Conservation (phyloP, 805 yeast genomes). For the Candida koratica region DNA sequence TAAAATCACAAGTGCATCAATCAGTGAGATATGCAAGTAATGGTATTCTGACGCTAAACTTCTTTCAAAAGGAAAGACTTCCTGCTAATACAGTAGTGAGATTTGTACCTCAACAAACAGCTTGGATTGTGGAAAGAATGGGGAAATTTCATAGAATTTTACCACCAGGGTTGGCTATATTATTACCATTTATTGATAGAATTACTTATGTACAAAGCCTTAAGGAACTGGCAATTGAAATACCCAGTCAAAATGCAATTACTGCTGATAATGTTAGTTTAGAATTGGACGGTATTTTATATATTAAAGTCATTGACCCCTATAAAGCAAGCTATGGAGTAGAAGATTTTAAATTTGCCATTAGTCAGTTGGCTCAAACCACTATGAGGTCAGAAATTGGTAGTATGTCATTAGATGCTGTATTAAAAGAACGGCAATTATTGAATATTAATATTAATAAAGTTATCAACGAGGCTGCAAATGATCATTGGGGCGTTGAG, state of each 20-base stretch:
- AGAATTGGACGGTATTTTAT: slow-evolving; percentile 81
- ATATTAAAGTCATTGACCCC: slow-evolving; percentile 73
- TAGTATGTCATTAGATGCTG: slow-evolving; percentile 73
- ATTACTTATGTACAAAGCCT: slow-evolving; percentile 78
- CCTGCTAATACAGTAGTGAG: slow-evolving; percentile 74
- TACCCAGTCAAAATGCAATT: slow-evolving; percentile 79
- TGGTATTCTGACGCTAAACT: slow-evolving; percentile 32
- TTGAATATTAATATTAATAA: slow-evolving; percentile 69
- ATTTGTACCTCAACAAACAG: slow-evolving; percentile 87
- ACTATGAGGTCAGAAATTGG: slow-evolving; percentile 91
- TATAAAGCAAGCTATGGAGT: slow-evolving; percentile 86
- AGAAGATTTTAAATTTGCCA: slow-evolving; percentile 82
- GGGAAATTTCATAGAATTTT: slow-evolving; percentile 68
- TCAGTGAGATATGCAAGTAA: neutral
- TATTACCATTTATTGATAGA: slow-evolving; percentile 69
- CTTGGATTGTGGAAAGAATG: slow-evolving; percentile 90
- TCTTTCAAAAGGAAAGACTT: slow-evolving; percentile 56
- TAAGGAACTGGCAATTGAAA: slow-evolving; percentile 81
- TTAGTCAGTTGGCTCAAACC: slow-evolving; percentile 82
- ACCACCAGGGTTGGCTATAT: slow-evolving; percentile 72
- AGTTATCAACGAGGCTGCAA: slow-evolving; percentile 81
- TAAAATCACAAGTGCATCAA: no score
- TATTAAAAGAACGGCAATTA: slow-evolving; percentile 69
- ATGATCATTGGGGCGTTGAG: slow-evolving; percentile 75
- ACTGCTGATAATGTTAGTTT: slow-evolving; percentile 82